Evolutionary conservation across 129 eudicot genomes (phyloP).

Genomic region (Mikania micrantha): DNA sequence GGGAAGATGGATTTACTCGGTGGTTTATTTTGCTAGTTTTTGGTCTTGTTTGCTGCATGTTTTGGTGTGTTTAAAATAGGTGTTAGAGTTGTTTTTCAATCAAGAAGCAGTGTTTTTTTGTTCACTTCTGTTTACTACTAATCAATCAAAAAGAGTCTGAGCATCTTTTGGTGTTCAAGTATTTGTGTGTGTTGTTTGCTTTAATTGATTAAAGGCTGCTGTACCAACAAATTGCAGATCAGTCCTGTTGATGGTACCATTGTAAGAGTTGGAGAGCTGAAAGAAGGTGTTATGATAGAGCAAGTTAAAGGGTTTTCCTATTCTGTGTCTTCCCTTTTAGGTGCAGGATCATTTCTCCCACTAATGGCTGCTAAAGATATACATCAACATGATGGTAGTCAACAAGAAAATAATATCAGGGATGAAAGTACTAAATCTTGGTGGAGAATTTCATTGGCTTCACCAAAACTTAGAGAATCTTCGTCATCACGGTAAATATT

Average conservation of each 20-base stretch:
- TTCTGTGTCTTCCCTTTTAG: conserved; percentile 79
- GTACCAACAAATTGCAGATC: conserved; percentile 47
- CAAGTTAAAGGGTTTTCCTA: conserved; percentile 96
- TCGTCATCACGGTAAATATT: conserved; percentile 43
- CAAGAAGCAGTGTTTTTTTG: too few species aligned
- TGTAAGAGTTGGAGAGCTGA: conserved; percentile 79
- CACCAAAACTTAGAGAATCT: conserved; percentile 79
- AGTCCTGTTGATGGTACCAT: conserved; percentile 98
- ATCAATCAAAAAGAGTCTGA: too few species aligned
- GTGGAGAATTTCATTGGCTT: conserved; percentile 92
- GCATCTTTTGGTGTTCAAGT: too few species aligned
- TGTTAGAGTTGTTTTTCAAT: too few species aligned
- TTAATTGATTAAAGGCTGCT: too few species aligned
- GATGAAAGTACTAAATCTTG: conserved; percentile 59
- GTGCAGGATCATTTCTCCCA: conserved; percentile 56
- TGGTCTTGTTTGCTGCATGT: too few species aligned
- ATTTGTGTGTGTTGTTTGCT: too few species aligned
- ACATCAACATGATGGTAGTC: conserved; percentile 29
- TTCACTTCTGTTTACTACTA: too few species aligned
- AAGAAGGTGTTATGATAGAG: conserved; percentile 84
- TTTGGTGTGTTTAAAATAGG: too few species aligned
- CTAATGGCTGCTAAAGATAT: conserved; percentile 33
- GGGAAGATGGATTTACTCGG: too few species aligned
- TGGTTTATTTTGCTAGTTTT: too few species aligned
- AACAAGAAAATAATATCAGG: conserved; percentile 23